Conservation (phyloP, 2,329 filamentous ascomycete genomes). For the Periconia digitata region DNA sequence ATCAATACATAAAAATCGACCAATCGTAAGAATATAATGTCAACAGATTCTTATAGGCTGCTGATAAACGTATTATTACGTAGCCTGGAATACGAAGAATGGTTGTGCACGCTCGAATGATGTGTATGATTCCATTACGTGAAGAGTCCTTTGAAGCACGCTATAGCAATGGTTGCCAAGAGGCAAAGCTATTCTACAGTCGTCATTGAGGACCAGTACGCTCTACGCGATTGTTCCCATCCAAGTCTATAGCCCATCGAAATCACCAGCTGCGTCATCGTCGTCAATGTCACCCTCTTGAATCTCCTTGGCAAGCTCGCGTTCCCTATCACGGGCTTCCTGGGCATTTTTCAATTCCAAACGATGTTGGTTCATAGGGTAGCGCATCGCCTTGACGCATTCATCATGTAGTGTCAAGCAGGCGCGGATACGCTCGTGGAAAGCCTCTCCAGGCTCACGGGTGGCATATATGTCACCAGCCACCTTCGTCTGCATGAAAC, state of each 20-base stretch:
- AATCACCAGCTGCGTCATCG: slow-evolving; percentile 92
- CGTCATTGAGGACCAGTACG: not conserved
- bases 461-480: slow-evolving; percentile 95
- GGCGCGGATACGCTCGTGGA: slow-evolving; percentile 93
- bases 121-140: slow-evolving; percentile 23
- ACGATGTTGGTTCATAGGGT: slow-evolving; percentile 98
- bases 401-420: slow-evolving; percentile 93
- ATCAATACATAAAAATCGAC: not conserved
- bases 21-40: too few species aligned
- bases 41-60: too few species aligned
- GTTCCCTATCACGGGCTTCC: slow-evolving; percentile 93
- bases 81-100: too few species aligned
- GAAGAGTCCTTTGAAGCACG: slow-evolving; percentile 10
- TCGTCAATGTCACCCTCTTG: slow-evolving; percentile 96
- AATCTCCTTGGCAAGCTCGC: slow-evolving; percentile 98
- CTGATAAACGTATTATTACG: too few species aligned
- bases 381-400: slow-evolving; percentile 99
- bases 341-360: slow-evolving; percentile 97
- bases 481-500: slow-evolving; percentile 98
- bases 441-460: slow-evolving; percentile 91
- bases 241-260: slow-evolving; percentile 78
- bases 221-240: not conserved
- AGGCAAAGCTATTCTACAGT: slow-evolving; percentile 24
- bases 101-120: too few species aligned
- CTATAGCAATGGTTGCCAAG: slow-evolving; percentile 24